phyloP scores from a whole-genome alignment of 805 yeast genomes.

The Sugiyamaella marilandica region DNA sequence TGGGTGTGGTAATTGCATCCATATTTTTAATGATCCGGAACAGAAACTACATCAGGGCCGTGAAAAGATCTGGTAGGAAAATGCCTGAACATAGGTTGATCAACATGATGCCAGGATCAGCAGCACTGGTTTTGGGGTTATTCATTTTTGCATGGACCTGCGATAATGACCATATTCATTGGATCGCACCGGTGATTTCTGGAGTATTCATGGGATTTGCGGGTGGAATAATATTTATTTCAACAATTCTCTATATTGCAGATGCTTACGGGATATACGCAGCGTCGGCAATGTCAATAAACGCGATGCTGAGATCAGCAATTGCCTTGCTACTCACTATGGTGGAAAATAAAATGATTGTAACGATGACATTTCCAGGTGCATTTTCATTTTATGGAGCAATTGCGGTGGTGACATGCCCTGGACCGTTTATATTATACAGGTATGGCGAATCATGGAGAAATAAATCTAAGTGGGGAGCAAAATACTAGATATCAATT shows the following conservation, averaged over 20 bases:
- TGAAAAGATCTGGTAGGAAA: background rate
- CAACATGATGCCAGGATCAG: conserved; percentile 10
- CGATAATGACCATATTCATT: conserved; percentile 8
- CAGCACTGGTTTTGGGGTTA: conserved; percentile 12
- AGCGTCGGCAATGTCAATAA: conserved; percentile 10
- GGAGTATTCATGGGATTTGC: conserved; percentile 13
- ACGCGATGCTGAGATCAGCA: conserved; percentile 7
- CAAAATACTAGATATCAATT: background rate
- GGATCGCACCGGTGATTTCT: conserved; percentile 11
- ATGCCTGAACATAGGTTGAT: conserved; percentile 6
- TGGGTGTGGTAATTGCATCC: conserved; percentile 4
- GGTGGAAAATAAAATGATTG: conserved; percentile 9
- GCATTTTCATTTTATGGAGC: conserved; percentile 16
- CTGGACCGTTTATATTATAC: conserved; percentile 15
- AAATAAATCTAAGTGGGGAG: conserved; percentile 7
- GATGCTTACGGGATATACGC: conserved; percentile 13
- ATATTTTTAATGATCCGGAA: background rate
- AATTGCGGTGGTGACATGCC: conserved; percentile 6
- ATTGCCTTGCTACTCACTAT: conserved; percentile 7
- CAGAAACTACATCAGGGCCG: background rate
- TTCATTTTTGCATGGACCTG: conserved; percentile 20
- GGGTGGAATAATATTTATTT: conserved; percentile 11
- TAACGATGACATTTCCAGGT: conserved; percentile 10
- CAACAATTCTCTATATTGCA: conserved; percentile 6
- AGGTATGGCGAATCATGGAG: conserved; percentile 12